phyloP scores from a whole-genome alignment of 1,139 yeast genomes.

The Diutina scorzettiae region DNA sequence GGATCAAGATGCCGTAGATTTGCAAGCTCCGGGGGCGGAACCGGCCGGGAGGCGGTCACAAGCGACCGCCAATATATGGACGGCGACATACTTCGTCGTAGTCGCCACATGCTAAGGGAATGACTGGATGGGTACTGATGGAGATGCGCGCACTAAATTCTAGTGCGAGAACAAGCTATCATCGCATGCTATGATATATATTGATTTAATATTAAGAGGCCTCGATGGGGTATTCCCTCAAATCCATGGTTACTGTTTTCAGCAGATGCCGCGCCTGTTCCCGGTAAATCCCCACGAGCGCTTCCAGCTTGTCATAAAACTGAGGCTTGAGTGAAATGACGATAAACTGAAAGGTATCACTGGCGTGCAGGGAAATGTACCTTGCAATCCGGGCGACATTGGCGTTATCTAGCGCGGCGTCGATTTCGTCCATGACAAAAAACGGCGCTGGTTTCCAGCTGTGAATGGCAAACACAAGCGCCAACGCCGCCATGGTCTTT shows the following conservation, averaged over 20 bases:
- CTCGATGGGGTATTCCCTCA: conserved; percentile 42
- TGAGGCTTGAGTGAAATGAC: conserved; percentile 87
- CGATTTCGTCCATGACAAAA: conserved; percentile 91
- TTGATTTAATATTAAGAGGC: background rate
- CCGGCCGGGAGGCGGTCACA: background rate
- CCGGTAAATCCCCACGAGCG: conserved; percentile 86
- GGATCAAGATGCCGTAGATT: background rate
- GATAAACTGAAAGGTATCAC: conserved; percentile 78
- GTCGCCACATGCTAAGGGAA: conserved; percentile 5
- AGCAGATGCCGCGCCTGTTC: conserved; percentile 74
- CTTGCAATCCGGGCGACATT: conserved; percentile 80
- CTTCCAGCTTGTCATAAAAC: conserved; percentile 78
- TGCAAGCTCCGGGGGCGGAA: background rate
- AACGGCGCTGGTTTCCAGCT: conserved; percentile 91
- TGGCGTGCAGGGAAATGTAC: conserved; percentile 67
- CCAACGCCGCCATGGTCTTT: conserved; percentile 91
- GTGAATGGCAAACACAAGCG: conserved; percentile 82
- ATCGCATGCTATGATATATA: no score
- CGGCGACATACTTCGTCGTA: background rate
- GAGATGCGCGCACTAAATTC: background rate
- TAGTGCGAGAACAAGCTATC: background rate
- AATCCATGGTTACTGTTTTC: conserved; percentile 61
- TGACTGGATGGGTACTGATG: background rate
- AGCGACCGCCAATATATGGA: background rate
- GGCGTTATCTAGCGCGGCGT: conserved; percentile 88